Evolutionary conservation across 768 basidiomycete species (phyloP).

Genomic region (Ephemerocybe angulata): DNA sequence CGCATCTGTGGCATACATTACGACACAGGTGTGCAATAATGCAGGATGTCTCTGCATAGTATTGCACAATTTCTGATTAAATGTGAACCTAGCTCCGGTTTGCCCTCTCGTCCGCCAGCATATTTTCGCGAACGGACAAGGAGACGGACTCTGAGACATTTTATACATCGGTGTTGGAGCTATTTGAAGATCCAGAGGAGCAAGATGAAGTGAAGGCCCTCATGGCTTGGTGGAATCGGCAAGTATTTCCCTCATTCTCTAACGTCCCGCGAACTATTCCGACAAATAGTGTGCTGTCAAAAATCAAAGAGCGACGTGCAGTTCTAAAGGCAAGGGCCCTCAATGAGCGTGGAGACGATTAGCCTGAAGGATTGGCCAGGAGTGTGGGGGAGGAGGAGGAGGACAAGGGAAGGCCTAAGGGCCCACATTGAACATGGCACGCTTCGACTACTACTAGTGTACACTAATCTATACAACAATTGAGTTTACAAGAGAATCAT

Average conservation of each 20-base stretch:
- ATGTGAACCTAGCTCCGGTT: not conserved
- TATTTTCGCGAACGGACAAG: not conserved
- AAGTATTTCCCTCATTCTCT: not conserved
- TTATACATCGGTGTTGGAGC: not conserved
- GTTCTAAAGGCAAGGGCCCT: too few species aligned
- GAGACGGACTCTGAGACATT: not conserved
- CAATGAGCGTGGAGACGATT: too few species aligned
- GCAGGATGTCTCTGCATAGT: not conserved
- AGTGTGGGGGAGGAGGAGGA: too few species aligned
- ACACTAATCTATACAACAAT: too few species aligned
- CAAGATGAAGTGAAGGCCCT: not conserved
- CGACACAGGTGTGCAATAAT: not conserved
- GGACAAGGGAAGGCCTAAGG: too few species aligned
- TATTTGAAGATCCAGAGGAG: constrained; percentile 1
- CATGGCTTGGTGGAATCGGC: not conserved
- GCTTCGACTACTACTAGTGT: too few species aligned
- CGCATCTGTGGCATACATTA: not conserved
- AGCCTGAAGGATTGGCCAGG: too few species aligned
- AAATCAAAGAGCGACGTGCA: too few species aligned
- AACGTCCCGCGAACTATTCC: not conserved
- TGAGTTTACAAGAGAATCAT: too few species aligned
- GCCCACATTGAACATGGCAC: too few species aligned
- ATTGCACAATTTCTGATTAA: not conserved
- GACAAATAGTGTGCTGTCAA: too few species aligned
- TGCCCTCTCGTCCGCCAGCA: not conserved